Percentiles rank a stretch among this genome's conserved stretches.
Evolutionary conservation across 1,284 basidiomycete species (phyloP).

Genomic region (Pseudomicrostroma phylloplanum): DNA sequence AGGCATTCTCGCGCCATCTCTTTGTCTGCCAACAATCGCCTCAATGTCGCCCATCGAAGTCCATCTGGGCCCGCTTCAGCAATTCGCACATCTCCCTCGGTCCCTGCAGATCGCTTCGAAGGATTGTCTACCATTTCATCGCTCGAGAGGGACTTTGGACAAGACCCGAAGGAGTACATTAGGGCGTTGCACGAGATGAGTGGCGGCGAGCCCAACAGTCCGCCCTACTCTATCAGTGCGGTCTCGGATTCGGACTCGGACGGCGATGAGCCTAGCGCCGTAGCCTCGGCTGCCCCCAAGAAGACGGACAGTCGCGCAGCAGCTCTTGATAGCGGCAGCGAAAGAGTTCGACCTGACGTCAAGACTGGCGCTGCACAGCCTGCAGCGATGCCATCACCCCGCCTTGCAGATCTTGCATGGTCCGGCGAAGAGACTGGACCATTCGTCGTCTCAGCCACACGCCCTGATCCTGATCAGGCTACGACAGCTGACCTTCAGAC

Average conservation of each 20-base stretch:
- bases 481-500: constrained; percentile 15
- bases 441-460: constrained; percentile 15
- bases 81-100: background rate
- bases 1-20: constrained; percentile 43
- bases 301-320: background rate
- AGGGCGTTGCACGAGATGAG: constrained; percentile 15
- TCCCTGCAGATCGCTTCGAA: background rate
- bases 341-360: background rate
- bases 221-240: constrained; percentile 36
- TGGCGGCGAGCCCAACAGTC: constrained; percentile 23
- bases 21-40: constrained; percentile 23
- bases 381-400: constrained; percentile 15
- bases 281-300: background rate
- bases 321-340: background rate
- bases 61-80: constrained; percentile 4
- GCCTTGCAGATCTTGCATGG: constrained; percentile 41
- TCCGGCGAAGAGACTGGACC: constrained; percentile 41
- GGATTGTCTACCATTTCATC: constrained; percentile 19
- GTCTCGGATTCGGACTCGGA: constrained; percentile 27
- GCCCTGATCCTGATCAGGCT: too few species aligned
- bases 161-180: constrained; percentile 20
- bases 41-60: background rate
- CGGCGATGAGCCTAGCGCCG: background rate
- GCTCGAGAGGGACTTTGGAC: constrained; percentile 20
- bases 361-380: background rate